phyloP scores from a whole-genome alignment of 495 filamentous ascomycete species.

The Acidomyces sp. region DNA sequence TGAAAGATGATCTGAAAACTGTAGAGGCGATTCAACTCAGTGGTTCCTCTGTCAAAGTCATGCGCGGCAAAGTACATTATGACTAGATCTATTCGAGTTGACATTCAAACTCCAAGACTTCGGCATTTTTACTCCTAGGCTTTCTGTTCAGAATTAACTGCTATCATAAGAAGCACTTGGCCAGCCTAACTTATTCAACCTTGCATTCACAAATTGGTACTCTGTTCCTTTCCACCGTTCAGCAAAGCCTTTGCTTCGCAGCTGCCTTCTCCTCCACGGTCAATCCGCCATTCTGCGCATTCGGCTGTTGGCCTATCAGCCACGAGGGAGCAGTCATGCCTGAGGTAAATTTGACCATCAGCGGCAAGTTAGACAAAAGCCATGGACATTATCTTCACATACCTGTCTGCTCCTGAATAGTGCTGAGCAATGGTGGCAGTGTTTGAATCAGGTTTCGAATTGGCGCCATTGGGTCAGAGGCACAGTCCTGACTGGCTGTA shows the following conservation, averaged over 20 bases:
- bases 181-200: too few species aligned
- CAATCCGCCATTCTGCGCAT: slow-evolving; percentile 7
- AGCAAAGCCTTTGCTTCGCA: slow-evolving; percentile 5
- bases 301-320: slow-evolving; percentile 39
- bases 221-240: too few species aligned
- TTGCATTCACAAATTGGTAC: too few species aligned
- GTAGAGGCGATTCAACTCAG: slow-evolving; percentile 23
- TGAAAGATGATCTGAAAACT: slow-evolving; percentile 20
- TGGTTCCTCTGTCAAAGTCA: slow-evolving; percentile 28
- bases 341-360: background rate
- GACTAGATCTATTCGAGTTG: too few species aligned
- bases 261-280: slow-evolving; percentile 10
- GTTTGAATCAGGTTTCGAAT: slow-evolving; percentile 57
- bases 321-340: slow-evolving; percentile 60
- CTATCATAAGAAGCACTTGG: too few species aligned
- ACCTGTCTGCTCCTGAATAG: slow-evolving; percentile 75
- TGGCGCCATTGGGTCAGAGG: slow-evolving; percentile 34
- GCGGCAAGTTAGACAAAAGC: background rate
- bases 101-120: too few species aligned
- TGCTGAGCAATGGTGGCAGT: slow-evolving; percentile 62
- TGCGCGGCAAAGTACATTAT: slow-evolving; percentile 22
- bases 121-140: too few species aligned
- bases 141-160: too few species aligned
- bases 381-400: too few species aligned
- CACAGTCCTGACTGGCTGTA: slow-evolving; percentile 41